phyloP scores from a whole-genome alignment of 2,329 filamentous ascomycete species.

The Exophiala dermatitidis region DNA sequence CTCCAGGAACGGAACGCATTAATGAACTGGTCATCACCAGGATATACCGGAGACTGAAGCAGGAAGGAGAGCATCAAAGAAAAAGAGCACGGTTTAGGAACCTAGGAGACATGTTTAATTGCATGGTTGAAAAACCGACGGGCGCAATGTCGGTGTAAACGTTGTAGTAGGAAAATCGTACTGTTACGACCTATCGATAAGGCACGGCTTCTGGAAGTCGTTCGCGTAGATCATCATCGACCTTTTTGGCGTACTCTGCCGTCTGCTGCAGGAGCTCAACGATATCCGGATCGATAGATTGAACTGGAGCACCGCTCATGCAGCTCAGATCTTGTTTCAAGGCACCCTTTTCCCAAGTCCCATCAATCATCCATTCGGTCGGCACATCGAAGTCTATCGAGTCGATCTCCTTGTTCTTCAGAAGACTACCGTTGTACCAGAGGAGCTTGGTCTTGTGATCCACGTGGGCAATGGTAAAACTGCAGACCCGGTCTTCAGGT shows the following conservation, averaged over 20 bases:
- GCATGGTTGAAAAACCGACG: neutral
- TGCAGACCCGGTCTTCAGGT: conserved; percentile 32
- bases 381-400: conserved; percentile 33
- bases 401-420: conserved; percentile 37
- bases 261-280: conserved; percentile 3
- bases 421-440: conserved; percentile 41
- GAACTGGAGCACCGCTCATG: conserved; percentile 10
- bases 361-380: conserved; percentile 38
- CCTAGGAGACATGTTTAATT: no score
- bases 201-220: conserved; percentile 4
- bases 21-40: no score
- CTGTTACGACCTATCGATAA: neutral
- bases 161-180: no score
- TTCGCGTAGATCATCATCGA: conserved; percentile 2
- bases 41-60: no score
- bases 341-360: conserved; percentile 21
- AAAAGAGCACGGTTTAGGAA: no score
- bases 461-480: conserved; percentile 37
- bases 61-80: no score
- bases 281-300: neutral
- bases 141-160: neutral
- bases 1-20: no score
- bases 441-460: conserved; percentile 35
- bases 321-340: conserved; percentile 11
- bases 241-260: conserved; percentile 2